Percentiles rank a stretch among this genome's conserved stretches.
These are phyloP conservation scores for Albophoma yamanashiensis DNA, from an alignment of 2,329 filamentous ascomycete genomes.

Conservation along the genomic window DNA sequence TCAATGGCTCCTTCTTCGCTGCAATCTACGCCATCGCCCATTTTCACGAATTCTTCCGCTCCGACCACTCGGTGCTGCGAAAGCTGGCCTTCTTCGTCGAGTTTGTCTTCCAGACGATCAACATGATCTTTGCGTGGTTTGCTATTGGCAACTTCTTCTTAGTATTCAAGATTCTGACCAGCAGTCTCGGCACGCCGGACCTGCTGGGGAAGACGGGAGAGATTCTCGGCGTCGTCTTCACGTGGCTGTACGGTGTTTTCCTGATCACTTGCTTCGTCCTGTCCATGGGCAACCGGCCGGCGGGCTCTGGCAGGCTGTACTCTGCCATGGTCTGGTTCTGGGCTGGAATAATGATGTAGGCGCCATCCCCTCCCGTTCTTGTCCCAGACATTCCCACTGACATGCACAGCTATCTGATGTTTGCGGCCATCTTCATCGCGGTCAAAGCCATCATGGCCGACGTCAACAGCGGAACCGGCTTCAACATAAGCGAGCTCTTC, in stretches of 20 bases:
- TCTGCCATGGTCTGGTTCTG: conserved; percentile 98
- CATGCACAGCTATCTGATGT: conserved; percentile 64
- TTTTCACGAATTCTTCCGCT: conserved; percentile 93
- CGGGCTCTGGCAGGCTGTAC: conserved; percentile 89
- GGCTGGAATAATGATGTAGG: conserved; percentile 85
- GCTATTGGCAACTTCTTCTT: conserved; percentile 98
- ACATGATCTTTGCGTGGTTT: conserved; percentile 99
- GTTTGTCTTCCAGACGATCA: conserved; percentile 87
- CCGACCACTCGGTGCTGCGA: conserved; percentile 75
- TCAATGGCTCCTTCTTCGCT: conserved; percentile 97
- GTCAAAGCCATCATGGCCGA: conserved; percentile 74
- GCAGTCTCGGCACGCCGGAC: conserved; percentile 58
- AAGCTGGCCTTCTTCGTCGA: conserved; percentile 88
- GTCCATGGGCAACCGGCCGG: conserved; percentile 85
- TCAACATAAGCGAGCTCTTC: conserved; percentile 65
- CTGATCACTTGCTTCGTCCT: conserved; percentile 92
- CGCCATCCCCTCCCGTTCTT: conserved; percentile 6
- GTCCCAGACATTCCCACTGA: conserved; percentile 9
- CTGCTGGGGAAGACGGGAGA: conserved; percentile 69
- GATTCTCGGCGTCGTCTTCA: conserved; percentile 80
- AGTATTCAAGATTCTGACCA: conserved; percentile 93
- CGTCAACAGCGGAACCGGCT: conserved; percentile 46
- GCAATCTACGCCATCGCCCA: conserved; percentile 91
- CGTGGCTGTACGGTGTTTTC: conserved; percentile 90
- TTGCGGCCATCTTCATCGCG: conserved; percentile 89